phyloP scores from a whole-genome alignment of 1,284 basidiomycete genomes.

The Inonotus hispidus region DNA sequence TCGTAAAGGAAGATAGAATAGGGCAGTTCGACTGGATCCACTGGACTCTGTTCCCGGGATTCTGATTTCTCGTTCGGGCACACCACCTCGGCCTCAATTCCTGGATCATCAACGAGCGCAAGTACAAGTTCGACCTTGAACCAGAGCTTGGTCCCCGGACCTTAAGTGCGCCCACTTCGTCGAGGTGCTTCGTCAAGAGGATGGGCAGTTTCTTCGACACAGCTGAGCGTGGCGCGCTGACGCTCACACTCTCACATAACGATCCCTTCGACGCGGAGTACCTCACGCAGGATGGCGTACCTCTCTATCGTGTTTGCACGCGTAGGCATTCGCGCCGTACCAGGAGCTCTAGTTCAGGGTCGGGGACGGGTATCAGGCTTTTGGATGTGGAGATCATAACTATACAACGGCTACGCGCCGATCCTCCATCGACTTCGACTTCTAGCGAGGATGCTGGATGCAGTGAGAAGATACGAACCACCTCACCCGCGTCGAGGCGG shows the following conservation, averaged over 20 bases:
- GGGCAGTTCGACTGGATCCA: no score
- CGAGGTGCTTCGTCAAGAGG: no score
- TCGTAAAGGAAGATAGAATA: no score
- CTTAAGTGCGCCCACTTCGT: no score
- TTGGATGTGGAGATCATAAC: background rate
- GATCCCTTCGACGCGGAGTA: conserved; percentile 9
- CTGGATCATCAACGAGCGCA: no score
- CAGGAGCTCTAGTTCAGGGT: background rate
- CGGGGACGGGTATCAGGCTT: background rate
- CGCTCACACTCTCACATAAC: conserved; percentile 4
- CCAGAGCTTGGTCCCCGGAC: no score
- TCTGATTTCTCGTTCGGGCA: no score
- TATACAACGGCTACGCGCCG: background rate
- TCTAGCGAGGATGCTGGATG: background rate
- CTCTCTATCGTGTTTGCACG: conserved; percentile 7
- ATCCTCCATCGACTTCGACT: background rate
- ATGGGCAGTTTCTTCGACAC: conserved; percentile 10
- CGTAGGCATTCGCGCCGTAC: background rate
- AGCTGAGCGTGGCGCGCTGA: conserved; percentile 6
- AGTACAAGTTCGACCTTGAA: no score
- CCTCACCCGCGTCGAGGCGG: background rate
- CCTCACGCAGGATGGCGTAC: conserved; percentile 1
- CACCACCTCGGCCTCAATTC: no score
- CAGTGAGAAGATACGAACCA: background rate
- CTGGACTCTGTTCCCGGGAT: no score